Evolutionary conservation across 257 asterid genomes (phyloP).

Genomic region (Sherardia arvensis): DNA sequence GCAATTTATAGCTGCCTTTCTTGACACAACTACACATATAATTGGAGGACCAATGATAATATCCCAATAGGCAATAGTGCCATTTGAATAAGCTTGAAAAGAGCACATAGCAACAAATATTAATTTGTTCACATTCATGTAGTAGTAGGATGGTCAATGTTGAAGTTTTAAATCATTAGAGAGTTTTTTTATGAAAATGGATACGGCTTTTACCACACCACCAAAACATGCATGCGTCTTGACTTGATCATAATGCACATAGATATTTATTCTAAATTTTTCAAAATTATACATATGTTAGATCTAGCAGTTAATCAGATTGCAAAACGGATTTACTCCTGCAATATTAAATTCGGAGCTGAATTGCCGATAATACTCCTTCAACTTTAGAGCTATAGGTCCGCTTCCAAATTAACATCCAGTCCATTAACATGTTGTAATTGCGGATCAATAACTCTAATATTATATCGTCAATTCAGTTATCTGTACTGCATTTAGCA

Average conservation of each 20-base stretch:
- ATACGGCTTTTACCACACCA: conserved; percentile 35
- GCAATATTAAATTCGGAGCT: too few relatives aligned
- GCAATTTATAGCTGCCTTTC: conserved; percentile 6
- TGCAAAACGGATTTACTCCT: too few relatives aligned
- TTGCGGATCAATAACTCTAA: too few relatives aligned
- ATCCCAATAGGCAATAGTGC: background rate
- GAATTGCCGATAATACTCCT: too few relatives aligned
- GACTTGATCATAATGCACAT: conserved; percentile 3
- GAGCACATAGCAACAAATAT: conserved; percentile 10
- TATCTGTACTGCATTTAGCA: too few relatives aligned
- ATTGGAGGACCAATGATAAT: conserved; percentile 5
- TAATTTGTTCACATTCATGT: background rate
- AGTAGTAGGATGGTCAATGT: background rate
- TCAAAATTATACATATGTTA: too few relatives aligned
- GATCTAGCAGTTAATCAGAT: too few relatives aligned
- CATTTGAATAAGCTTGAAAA: conserved; percentile 14
- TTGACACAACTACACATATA: conserved; percentile 10
- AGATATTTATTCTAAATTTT: too few relatives aligned
- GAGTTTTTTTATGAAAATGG: conserved; percentile 13
- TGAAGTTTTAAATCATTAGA: background rate
- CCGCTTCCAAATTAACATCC: too few relatives aligned
- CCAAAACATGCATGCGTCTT: conserved; percentile 23
- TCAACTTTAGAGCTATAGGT: too few relatives aligned
- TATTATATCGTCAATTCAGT: too few relatives aligned
- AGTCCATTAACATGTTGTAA: too few relatives aligned